phyloP scores from a whole-genome alignment of 805 yeast species.

The Soucietia sequanensis region DNA sequence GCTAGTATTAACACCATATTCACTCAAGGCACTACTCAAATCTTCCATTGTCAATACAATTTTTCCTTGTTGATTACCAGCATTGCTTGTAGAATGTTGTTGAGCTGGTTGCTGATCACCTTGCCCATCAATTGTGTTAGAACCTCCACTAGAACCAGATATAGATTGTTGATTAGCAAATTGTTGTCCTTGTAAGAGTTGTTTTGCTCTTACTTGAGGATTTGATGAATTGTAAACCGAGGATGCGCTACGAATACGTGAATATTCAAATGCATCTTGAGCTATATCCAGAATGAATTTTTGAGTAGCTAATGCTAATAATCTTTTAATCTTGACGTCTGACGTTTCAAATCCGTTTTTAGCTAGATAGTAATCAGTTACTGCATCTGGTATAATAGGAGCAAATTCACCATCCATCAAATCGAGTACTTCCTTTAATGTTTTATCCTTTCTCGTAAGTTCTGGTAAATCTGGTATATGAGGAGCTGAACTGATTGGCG shows the following conservation, averaged over 20 bases:
- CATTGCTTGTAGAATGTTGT: conserved; percentile 37
- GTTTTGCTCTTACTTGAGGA: conserved; percentile 83
- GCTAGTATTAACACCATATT: conserved; percentile 85
- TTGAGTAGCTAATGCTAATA: conserved; percentile 93
- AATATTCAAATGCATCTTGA: conserved; percentile 93
- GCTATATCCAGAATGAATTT: conserved; percentile 93
- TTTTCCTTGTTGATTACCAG: conserved; percentile 62
- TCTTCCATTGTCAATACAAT: conserved; percentile 92
- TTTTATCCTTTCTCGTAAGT: conserved; percentile 73
- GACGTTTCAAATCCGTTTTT: conserved; percentile 82
- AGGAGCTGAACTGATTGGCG: conserved; percentile 4
- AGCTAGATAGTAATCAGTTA: conserved; percentile 85
- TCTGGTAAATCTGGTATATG: conserved; percentile 58
- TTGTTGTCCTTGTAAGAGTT: conserved; percentile 66
- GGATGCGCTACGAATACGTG: conserved; percentile 84
- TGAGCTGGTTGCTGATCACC: conserved; percentile 41
- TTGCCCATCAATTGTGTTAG: conserved; percentile 19
- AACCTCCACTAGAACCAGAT: conserved; percentile 30
- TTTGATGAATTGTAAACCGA: conserved; percentile 83
- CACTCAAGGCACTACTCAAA: conserved; percentile 86
- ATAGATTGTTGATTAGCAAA: conserved; percentile 39
- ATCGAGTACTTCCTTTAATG: conserved; percentile 77
- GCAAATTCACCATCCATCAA: conserved; percentile 88
- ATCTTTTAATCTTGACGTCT: conserved; percentile 70
- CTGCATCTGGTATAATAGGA: conserved; percentile 96